Base-by-base conservation (phyloP, 1,284 basidiomycete species). In the Leccinum subspadiceum region DNA sequence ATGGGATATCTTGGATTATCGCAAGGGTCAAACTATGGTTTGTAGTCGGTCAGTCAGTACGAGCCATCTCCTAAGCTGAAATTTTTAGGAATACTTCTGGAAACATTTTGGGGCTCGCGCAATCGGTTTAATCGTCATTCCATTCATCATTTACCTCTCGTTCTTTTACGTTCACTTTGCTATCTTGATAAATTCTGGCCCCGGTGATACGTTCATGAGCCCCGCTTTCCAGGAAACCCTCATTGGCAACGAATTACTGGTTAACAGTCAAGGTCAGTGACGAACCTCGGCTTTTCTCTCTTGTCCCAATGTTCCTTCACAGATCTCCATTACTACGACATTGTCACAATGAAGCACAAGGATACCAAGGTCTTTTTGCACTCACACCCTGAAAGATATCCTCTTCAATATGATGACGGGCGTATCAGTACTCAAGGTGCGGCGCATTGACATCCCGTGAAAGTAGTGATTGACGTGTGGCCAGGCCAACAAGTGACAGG, bases 121-220 rank as follows among this genome's bases (percentile, higher is more conserved):
- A 12, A 67, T 93, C 62, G 93, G 92, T n/a, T 81, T 99, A 53
- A 97, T 99, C 63, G 68, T 92, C 48, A 77, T 97, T 17, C 97
- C 97, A 4, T 85, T 96, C 65, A 77, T 92, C 61, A 82, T 99
- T 64, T 99, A 99, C 75, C 84, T 99, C 12, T 90, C 90, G 22
- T 95, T 97, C 84, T 99, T 99, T 83, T 99, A 92, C 80, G 79
- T 97, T 22, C 97, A 99, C 75, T 98, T 99, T 71, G 83, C 90
- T 54, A 84, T 98, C 61, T 87, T 99, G 67, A 92, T 80, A n/a
- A 83, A 88, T 66, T 94, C 94, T 24, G 97, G 97, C 33, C 84
- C 96, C 17, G 97, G 97, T 10, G 97, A 99, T 72, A 81, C 83
- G 13, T 99, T 99, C 80, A 99, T 99, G 97, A 95, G 91, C 70